Evolutionary conservation across 345 rosid species (phyloP).

Genomic region (Eucalyptus erythrocorys): DNA sequence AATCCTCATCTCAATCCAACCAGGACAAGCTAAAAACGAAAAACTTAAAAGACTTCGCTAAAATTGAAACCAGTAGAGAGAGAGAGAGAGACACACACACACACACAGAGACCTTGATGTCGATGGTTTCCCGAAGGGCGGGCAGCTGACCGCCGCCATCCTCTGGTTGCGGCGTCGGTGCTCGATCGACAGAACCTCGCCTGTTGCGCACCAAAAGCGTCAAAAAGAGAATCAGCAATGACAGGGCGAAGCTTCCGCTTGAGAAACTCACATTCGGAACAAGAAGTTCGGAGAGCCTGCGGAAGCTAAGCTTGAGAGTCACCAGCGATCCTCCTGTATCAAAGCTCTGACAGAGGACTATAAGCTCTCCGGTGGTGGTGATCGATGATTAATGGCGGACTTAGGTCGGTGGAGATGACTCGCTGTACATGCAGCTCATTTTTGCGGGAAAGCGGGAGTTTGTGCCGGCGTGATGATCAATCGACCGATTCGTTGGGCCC

Average conservation of each 20-base stretch:
- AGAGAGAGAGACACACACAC: no score
- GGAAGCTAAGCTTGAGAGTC: not conserved
- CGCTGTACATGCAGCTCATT: not conserved
- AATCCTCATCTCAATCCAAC: not conserved
- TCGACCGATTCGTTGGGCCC: not conserved
- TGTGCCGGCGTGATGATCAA: not conserved
- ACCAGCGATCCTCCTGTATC: not conserved
- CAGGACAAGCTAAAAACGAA: not conserved
- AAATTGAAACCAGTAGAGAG: not conserved
- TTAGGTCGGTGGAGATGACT: not conserved
- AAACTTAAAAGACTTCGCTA: not conserved
- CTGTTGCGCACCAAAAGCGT: not conserved
- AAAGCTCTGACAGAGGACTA: not conserved
- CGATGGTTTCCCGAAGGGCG: conserved; percentile 14
- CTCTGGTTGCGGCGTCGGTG: conserved; percentile 23
- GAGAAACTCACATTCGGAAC: not conserved
- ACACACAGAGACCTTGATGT: conserved; percentile 8
- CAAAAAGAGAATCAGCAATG: not conserved
- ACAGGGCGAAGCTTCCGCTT: not conserved
- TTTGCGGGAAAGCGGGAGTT: not conserved
- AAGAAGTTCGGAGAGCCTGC: not conserved
- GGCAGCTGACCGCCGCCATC: conserved; percentile 7
- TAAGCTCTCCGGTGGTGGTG: not conserved
- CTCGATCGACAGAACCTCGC: conserved; percentile 24
- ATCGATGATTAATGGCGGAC: not conserved